These are phyloP conservation scores for Picea engelmannii DNA, from an alignment of 83 land plant species.

Conservation along the genomic window DNA sequence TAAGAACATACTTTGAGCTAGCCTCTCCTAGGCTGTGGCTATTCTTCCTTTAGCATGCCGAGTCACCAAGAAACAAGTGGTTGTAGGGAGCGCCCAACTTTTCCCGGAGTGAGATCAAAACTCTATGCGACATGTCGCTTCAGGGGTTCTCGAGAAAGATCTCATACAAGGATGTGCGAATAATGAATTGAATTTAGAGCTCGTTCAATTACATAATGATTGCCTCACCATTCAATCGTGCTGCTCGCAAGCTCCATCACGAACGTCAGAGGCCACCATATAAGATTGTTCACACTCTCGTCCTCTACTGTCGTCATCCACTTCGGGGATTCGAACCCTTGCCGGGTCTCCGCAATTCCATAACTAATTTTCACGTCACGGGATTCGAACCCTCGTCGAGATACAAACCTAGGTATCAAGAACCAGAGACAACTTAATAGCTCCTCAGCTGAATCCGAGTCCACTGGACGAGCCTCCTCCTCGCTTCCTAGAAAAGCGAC, in stretches of 20 bases:
- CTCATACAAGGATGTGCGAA: conserved; percentile 1
- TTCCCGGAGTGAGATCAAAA: too few relatives aligned
- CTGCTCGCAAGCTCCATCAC: conserved; percentile 67
- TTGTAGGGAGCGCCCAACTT: too few relatives aligned
- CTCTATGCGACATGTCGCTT: too few relatives aligned
- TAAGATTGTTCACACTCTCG: conserved; percentile 39
- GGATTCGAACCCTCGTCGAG: background rate
- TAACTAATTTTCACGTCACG: too few relatives aligned
- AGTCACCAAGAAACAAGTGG: too few relatives aligned
- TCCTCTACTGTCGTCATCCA: background rate
- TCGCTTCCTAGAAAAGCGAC: conserved; percentile 45
- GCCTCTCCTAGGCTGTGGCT: too few relatives aligned
- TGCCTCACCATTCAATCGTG: conserved; percentile 74
- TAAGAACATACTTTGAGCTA: too few relatives aligned
- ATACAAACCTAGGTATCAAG: conserved; percentile 5
- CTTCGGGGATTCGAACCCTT: too few relatives aligned
- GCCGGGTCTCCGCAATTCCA: too few relatives aligned
- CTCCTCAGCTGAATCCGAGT: conserved; percentile 35
- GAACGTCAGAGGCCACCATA: conserved; percentile 73
- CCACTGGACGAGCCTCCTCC: conserved; percentile 23
- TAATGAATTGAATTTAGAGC: conserved; percentile 50
- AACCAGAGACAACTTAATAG: conserved; percentile 37
- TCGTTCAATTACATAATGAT: conserved; percentile 47
- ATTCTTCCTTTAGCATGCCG: too few relatives aligned
- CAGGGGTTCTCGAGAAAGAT: too few relatives aligned